Conservation (phyloP, 2,329 filamentous ascomycete genomes). For the Pezicula neosporulosa region DNA sequence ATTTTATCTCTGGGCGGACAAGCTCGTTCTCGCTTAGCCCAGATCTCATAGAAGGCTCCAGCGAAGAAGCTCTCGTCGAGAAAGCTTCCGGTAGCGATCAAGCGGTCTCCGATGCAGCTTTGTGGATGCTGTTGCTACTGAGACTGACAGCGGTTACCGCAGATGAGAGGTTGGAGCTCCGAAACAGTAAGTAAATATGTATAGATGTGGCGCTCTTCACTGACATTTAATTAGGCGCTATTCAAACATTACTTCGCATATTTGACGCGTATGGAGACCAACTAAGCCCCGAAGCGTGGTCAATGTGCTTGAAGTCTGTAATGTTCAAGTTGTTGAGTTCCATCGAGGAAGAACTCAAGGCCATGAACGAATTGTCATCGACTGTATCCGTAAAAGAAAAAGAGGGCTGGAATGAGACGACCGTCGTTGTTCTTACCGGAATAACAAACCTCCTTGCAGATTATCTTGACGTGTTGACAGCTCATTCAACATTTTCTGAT, state of each 20-base stretch:
- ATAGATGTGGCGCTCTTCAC: constrained; percentile 22
- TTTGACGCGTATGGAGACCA: constrained; percentile 88
- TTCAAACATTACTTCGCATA: constrained; percentile 87
- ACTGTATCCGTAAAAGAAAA: constrained; percentile 36
- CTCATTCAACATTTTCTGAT: constrained; percentile 61
- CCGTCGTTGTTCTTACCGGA: constrained; percentile 69
- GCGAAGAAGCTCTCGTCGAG: constrained; percentile 53
- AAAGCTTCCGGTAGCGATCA: constrained; percentile 58
- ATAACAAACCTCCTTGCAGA: constrained; percentile 71
- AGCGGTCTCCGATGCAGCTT: constrained; percentile 61
- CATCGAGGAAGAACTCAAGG: constrained; percentile 55
- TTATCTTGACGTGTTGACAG: constrained; percentile 70
- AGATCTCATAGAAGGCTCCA: constrained; percentile 48
- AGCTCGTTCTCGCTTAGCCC: constrained; percentile 55
- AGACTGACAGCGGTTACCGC: constrained; percentile 68
- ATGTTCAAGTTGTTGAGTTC: constrained; percentile 74
- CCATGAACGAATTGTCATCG: constrained; percentile 31
- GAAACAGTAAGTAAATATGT: constrained; percentile 57
- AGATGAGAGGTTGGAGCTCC: constrained; percentile 69
- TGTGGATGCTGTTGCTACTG: constrained; percentile 76
- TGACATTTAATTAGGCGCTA: constrained; percentile 53
- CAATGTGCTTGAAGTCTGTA: constrained; percentile 75
- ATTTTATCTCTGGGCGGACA: constrained; percentile 68
- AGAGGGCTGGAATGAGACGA: constrained; percentile 69
- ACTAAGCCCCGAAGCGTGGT: constrained; percentile 75